Percentiles rank a stretch among this genome's conserved stretches.
These are phyloP conservation scores for Claviceps sp. DNA, from an alignment of 2,329 filamentous ascomycete genomes.

Conservation along the genomic window DNA sequence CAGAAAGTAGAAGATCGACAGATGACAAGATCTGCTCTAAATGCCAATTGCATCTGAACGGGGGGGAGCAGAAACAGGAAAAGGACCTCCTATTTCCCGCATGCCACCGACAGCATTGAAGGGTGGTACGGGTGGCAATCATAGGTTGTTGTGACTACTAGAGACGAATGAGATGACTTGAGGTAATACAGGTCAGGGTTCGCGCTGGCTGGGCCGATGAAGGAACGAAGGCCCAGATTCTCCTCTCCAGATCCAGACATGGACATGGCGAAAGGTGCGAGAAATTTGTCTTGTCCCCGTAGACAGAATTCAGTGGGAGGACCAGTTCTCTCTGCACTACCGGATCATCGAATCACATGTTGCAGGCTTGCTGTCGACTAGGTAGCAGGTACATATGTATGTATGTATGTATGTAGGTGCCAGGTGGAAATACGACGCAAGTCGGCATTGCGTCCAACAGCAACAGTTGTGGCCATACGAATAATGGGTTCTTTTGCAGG, in stretches of 20 bases:
- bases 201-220: slow-evolving; percentile 1
- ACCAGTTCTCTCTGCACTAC: slow-evolving; percentile 1
- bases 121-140: slow-evolving; percentile 1
- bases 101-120: background rate
- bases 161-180: slow-evolving; percentile 3
- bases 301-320: background rate
- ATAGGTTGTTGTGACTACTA: slow-evolving; percentile 5
- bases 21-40: background rate
- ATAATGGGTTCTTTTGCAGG: background rate
- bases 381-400: too few species aligned
- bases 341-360: background rate
- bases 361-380: slow-evolving; percentile 1
- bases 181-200: slow-evolving; percentile 3
- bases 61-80: background rate
- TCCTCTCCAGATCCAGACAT: background rate
- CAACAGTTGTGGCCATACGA: background rate
- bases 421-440: slow-evolving; percentile 1
- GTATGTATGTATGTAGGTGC: background rate
- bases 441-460: background rate
- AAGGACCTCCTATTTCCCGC: background rate
- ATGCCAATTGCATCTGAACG: background rate
- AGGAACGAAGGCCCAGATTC: background rate
- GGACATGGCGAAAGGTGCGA: background rate
- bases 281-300: background rate
- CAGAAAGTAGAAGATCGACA: background rate